phyloP scores from a whole-genome alignment of 305 asterid genomes.

The Plantago coronopus region DNA sequence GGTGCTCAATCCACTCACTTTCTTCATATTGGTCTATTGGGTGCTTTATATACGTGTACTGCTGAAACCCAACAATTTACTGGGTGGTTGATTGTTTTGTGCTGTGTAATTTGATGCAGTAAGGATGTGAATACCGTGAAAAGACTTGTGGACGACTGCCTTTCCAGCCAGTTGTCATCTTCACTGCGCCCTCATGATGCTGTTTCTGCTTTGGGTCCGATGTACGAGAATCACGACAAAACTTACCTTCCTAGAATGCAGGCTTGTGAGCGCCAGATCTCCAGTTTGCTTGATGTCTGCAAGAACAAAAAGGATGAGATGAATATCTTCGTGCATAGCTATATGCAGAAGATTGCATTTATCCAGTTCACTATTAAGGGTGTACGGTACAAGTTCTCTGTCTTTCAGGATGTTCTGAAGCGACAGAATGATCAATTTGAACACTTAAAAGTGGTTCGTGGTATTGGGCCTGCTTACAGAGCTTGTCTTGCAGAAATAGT shows the following conservation, averaged over 20 bases:
- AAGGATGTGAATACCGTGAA: conserved; percentile 87
- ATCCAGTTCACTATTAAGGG: conserved; percentile 78
- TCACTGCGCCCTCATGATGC: conserved; percentile 99
- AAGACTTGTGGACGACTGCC: conserved; percentile 91
- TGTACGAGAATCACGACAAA: conserved; percentile 80
- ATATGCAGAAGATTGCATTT: conserved; percentile 86
- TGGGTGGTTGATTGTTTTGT: conserved; percentile 17
- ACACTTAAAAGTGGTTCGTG: conserved; percentile 79
- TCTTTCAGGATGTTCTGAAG: conserved; percentile 88
- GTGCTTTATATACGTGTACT: too few species aligned
- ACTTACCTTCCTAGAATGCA: conserved; percentile 80
- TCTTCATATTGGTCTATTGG: too few species aligned
- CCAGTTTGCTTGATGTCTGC: conserved; percentile 64
- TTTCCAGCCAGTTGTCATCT: conserved; percentile 63
- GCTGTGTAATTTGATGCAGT: conserved; percentile 44
- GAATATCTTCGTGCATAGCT: conserved; percentile 74
- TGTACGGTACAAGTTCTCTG: conserved; percentile 73
- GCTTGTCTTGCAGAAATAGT: conserved; percentile 96
- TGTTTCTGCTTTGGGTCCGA: conserved; percentile 94
- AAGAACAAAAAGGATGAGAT: conserved; percentile 77
- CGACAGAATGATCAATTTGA: conserved; percentile 82
- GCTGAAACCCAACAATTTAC: conserved; percentile 2
- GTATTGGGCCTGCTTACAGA: conserved; percentile 83
- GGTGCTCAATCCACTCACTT: too few species aligned
- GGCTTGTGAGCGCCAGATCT: conserved; percentile 58